Evolutionary conservation across 169 alveolate genomes (phyloP), one percentile per base, ranked within the genome.

Genomic region (Plasmodium ovale): DNA sequence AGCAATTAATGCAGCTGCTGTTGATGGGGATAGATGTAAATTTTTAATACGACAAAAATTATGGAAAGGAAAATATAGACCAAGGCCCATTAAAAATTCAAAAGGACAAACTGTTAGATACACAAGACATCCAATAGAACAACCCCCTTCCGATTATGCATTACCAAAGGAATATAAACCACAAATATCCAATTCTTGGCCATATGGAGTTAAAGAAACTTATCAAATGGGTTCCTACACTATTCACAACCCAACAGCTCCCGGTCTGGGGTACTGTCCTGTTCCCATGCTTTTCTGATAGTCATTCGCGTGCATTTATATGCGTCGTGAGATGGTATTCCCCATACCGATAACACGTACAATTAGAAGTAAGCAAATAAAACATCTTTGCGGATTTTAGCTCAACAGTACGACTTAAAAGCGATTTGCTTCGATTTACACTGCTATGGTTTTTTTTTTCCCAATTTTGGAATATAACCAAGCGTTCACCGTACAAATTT

Each of bases 1-100:
- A 94, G 96, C 97, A 19, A 87, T 94, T 29, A 95, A 94, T 70
- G 89, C 95, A 10, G 93, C 94, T 25, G 97, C 96, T 14, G 93
- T 95, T 29, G 97, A 95, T 89, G 97, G 97, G 6, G 97, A 95
- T 33, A 91, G 96, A 16, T 95, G 97, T 71, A 95, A 95, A 79
- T 95, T 95, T 60, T 90, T 95, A 42, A 95, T 95, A 14, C 74
- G 97, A 44, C 97, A 94, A 88, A 94, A 94, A 85, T 93, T 95
- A 37, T 95, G 97, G 97, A 92, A 94, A 94, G 96, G 95, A 37
- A 68, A 58, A 94, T 92, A 91, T 59, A 87, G 96, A 51, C 95
- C 96, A 0, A 88, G 95, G 69, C 95, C 96, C 14, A 88, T 94
- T 23, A 92, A 89, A 60, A 74, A 90, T 47, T 92, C 96, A 35